phyloP scores from a whole-genome alignment of 2,329 filamentous ascomycete genomes.

The Cladobotryum mycophilum region DNA sequence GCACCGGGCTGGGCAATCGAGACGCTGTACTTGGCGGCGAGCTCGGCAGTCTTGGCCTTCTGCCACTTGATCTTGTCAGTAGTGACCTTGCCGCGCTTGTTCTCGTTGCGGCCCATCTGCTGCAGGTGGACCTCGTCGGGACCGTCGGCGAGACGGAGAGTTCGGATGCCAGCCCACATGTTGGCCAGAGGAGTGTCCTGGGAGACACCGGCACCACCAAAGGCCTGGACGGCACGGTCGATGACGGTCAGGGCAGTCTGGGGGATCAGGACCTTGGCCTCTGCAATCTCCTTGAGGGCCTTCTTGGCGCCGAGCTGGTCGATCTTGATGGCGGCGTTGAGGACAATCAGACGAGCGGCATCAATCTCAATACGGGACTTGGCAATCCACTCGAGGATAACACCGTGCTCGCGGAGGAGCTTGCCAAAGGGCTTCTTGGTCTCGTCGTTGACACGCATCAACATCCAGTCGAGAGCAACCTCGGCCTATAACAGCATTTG shows the following conservation, averaged over 20 bases:
- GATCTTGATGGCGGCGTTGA: conserved; percentile 94
- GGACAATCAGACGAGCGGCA: conserved; percentile 77
- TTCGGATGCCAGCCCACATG: conserved; percentile 76
- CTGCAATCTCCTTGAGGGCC: conserved; percentile 85
- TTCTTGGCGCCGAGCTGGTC: conserved; percentile 83
- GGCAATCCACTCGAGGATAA: conserved; percentile 92
- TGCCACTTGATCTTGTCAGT: conserved; percentile 59
- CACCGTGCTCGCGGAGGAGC: conserved; percentile 78
- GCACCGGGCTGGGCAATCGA: conserved; percentile 43
- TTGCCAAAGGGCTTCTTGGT: conserved; percentile 88
- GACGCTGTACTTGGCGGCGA: conserved; percentile 55
- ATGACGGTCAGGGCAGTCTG: conserved; percentile 78
- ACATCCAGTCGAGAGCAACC: conserved; percentile 87
- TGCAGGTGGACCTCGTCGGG: conserved; percentile 92
- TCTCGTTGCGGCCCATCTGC: conserved; percentile 77
- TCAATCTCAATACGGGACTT: conserved; percentile 92
- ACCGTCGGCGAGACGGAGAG: conserved; percentile 81
- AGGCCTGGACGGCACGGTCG: conserved; percentile 89
- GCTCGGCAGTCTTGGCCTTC: conserved; percentile 55
- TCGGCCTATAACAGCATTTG: conserved; percentile 52
- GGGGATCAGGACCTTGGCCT: conserved; percentile 90
- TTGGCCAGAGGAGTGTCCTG: conserved; percentile 89
- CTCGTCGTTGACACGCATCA: conserved; percentile 89
- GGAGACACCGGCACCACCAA: conserved; percentile 82
- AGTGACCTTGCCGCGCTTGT: conserved; percentile 58